Conservation (phyloP, 2,329 filamentous ascomycete species). For the Drechslera avenae region DNA sequence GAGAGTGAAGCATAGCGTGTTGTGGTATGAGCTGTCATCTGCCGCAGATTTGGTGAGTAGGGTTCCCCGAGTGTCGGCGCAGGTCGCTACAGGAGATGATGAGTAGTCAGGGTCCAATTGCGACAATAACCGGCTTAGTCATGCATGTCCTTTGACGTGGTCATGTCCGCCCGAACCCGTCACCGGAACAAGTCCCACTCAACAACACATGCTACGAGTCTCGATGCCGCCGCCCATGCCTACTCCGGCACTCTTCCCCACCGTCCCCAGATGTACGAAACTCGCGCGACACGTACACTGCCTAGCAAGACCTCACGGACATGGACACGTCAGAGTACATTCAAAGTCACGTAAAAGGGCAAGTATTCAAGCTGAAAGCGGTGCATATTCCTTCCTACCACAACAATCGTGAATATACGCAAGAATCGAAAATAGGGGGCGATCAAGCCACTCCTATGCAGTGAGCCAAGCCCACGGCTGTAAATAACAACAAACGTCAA, state of each 20-base stretch:
- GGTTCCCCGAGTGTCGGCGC: slow-evolving; percentile 30
- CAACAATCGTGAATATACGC: slow-evolving; percentile 22
- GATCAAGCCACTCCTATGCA: slow-evolving; percentile 11
- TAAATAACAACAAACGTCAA: slow-evolving; percentile 17
- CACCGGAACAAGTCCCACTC: not conserved
- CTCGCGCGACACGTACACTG: no score
- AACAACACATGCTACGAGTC: not conserved
- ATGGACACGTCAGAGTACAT: not conserved
- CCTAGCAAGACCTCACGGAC: no score
- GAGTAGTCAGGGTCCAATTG: slow-evolving; percentile 14
- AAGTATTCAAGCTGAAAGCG: slow-evolving; percentile 6
- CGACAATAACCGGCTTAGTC: slow-evolving; percentile 19
- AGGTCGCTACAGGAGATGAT: slow-evolving; percentile 17
- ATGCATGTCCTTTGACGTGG: slow-evolving; percentile 6
- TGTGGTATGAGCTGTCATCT: slow-evolving; percentile 24
- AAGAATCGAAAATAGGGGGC: slow-evolving; percentile 18
- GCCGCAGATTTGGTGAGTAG: slow-evolving; percentile 15
- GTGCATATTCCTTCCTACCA: slow-evolving; percentile 7
- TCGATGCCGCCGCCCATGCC: not conserved
- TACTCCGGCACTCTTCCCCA: no score
- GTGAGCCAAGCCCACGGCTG: no score
- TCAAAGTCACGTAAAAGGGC: not conserved
- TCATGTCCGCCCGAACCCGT: not conserved
- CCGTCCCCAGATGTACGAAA: no score
- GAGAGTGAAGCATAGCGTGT: slow-evolving; percentile 16